These are phyloP conservation scores for Septoria linicola DNA, from an alignment of 2,329 filamentous ascomycete species.

Conservation along the genomic window DNA sequence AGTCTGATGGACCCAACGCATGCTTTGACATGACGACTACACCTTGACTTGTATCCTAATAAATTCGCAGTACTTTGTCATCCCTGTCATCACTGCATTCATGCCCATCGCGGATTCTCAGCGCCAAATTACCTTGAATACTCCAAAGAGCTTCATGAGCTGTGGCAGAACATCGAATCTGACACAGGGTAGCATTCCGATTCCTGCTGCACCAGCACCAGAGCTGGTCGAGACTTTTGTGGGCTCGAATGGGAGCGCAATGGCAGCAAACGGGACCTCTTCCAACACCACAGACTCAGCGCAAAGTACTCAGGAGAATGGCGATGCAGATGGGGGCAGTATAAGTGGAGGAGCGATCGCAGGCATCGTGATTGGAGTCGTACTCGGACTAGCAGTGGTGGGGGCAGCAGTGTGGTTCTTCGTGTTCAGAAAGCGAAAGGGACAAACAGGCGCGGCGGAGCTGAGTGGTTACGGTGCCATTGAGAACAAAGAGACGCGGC, in stretches of 20 bases:
- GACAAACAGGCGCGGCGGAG: neutral
- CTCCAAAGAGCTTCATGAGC: constrained; percentile 15
- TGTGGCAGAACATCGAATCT: constrained; percentile 15
- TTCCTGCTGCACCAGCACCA: constrained; percentile 3
- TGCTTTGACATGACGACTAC: too few relatives aligned
- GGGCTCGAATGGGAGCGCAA: neutral
- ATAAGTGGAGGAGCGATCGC: constrained; percentile 14
- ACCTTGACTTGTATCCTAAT: too few relatives aligned
- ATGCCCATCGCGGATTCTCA: constrained; percentile 19
- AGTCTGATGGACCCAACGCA: too few relatives aligned
- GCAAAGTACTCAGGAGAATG: neutral
- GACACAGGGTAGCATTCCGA: constrained; percentile 9
- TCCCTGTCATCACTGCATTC: constrained; percentile 18
- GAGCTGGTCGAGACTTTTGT: neutral
- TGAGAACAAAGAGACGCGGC: neutral
- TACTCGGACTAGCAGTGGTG: constrained; percentile 9
- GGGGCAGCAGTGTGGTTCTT: constrained; percentile 9
- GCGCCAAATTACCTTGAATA: constrained; percentile 10
- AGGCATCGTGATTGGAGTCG: constrained; percentile 11
- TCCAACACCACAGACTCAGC: neutral
- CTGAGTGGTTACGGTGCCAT: neutral
- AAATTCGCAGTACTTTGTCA: too few relatives aligned
- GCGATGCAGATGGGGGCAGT: neutral
- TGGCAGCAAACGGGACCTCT: constrained; percentile 1
- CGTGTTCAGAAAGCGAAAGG: constrained; percentile 8